Base-by-base conservation (phyloP, 2,329 filamentous ascomycete species). In the Pleoardoris graminearum region DNA sequence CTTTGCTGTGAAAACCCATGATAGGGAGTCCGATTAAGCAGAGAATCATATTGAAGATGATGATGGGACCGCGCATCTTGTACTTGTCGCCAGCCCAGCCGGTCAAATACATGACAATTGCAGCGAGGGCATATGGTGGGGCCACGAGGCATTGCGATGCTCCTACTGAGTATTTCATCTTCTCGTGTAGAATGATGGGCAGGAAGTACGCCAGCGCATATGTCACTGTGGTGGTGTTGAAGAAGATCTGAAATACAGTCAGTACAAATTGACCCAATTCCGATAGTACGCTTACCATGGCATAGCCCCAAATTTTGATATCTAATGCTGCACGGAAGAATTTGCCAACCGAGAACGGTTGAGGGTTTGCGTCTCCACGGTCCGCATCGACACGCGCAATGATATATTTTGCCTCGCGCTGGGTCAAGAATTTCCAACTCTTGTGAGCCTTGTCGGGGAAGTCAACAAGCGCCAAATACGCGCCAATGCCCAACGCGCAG, bases 131-230 rank as follows among this genome's bases (percentile, higher is more conserved):
- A 45, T 72, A 74, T 0, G 71, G 70, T 2, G 71, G 71, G 0
- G 89, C 87, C 3, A 86, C 80, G 4, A 92, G 82, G 66, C 87
- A 90, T 71, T 91, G 88, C 0, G 87, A 78, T 43, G 77, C 77
- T 7, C 79, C 85, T 4, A 86, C 77, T 41, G 72, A 77, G 76
- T 90, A 92, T 12, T 83, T 81, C 77, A 92, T 82, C 16, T 80
- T 80, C 21, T 74, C 59, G 7, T 67, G 66, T 5, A 95, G 82
- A 61, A 94, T 89, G 63, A 92, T 83, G 6, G 90, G 89, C 3
- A 92, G 75, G 67, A 92, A 93, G 71, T 89, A 93, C 2, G 88
- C 87, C 7, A 94, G 81, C 0, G 89, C 85, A 68, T 94, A 94
- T 1, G 82, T 81, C 45, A 89, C 82, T 10, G 88, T 89, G 0